Conservation (phyloP, 371 early-diverging fungal genomes). For the Syncephalastrum racemosum region DNA sequence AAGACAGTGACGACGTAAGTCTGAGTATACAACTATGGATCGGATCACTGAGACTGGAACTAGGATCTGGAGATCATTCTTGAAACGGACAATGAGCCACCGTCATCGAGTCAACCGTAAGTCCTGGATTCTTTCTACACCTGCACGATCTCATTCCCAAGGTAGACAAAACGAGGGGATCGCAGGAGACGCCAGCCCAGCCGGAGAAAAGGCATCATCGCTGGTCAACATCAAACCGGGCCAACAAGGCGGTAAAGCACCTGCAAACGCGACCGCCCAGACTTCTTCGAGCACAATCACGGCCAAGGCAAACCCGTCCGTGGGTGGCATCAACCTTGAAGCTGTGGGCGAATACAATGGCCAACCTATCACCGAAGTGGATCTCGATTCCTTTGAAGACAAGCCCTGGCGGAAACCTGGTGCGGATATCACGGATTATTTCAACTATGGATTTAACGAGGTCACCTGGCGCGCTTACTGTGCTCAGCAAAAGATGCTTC, state of each 20-base stretch:
- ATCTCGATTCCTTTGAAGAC: slow-evolving; percentile 87
- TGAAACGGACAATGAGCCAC: slow-evolving; percentile 48
- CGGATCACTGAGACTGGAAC: not conserved
- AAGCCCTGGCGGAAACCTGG: slow-evolving; percentile 98
- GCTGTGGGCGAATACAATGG: slow-evolving; percentile 78
- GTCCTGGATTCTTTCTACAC: no score
- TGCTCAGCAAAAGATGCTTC: slow-evolving; percentile 82
- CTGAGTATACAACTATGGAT: not conserved
- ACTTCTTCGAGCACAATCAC: slow-evolving; percentile 22
- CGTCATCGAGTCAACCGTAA: slow-evolving; percentile 14
- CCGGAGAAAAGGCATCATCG: slow-evolving; percentile 23
- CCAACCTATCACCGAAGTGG: slow-evolving; percentile 81
- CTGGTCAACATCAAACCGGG: slow-evolving; percentile 66
- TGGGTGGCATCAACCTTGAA: slow-evolving; percentile 68
- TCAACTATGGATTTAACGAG: slow-evolving; percentile 99
- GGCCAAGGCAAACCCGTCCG: slow-evolving; percentile 9
- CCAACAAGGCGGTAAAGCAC: slow-evolving; percentile 8
- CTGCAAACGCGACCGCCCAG: slow-evolving; percentile 2
- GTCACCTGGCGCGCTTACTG: slow-evolving; percentile 92
- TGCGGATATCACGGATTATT: slow-evolving; percentile 97
- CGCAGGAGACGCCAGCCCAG: slow-evolving; percentile 5
- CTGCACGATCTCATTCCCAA: no score
- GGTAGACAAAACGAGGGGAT: slow-evolving; percentile 4
- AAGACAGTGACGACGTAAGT: slow-evolving; percentile 53
- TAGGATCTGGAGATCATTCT: slow-evolving; percentile 72